Conservation (phyloP, 192 early-diverging fungal genomes). For the Backusella tuberculispora region DNA sequence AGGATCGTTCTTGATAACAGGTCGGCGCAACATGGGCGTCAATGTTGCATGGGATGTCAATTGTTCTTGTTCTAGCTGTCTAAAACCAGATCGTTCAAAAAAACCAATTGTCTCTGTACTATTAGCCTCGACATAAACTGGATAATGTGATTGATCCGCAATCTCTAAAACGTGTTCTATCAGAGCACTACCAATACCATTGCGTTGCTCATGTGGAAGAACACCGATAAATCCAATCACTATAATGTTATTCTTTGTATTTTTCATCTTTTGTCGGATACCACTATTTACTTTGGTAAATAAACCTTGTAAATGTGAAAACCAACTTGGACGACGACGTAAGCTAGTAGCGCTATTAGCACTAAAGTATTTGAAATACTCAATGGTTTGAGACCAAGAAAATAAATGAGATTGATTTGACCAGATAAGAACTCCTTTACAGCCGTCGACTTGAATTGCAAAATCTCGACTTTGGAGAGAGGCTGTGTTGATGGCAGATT, state of each 20-base stretch:
- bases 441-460: conserved; percentile 39
- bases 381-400: conserved; percentile 10
- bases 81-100: conserved; percentile 34
- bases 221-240: conserved; percentile 36
- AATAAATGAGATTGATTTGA: conserved; percentile 18
- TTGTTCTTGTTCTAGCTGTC: not conserved
- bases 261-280: conserved; percentile 11
- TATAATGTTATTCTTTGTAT: conserved; percentile 11
- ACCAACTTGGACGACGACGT: conserved; percentile 4
- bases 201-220: conserved; percentile 31
- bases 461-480: conserved; percentile 35
- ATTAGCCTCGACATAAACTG: conserved; percentile 29
- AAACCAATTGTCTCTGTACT: conserved; percentile 16
- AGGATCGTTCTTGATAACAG: not conserved
- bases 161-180: conserved; percentile 30
- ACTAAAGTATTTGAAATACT: conserved; percentile 4
- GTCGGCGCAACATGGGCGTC: conserved; percentile 32
- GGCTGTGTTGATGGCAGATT: conserved; percentile 26
- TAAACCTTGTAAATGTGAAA: not conserved
- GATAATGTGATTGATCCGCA: conserved; percentile 25
- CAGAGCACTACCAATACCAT: conserved; percentile 33
- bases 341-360: not conserved
- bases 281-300: conserved; percentile 17
- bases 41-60: not conserved
- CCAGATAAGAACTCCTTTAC: conserved; percentile 40